Evolutionary conservation across 306 rosid species (phyloP).

Genomic region (Delonix regia): DNA sequence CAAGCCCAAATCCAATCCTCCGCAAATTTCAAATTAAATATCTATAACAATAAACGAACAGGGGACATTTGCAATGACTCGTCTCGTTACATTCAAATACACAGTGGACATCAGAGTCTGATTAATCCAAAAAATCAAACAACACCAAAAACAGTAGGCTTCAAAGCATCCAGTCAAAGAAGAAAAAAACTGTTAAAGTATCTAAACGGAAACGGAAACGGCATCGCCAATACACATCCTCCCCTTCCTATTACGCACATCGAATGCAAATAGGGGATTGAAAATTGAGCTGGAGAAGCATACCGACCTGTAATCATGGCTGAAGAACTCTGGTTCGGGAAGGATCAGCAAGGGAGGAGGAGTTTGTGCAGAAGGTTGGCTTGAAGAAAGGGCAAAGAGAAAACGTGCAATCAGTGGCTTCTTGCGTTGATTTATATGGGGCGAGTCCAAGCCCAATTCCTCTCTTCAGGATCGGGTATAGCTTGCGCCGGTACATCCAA

Average conservation of each 20-base stretch:
- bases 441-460: slow-evolving; percentile 35
- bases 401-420: slow-evolving; percentile 23
- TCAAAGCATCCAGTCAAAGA: neutral
- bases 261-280: neutral
- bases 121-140: neutral
- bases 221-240: neutral
- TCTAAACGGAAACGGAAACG: neutral
- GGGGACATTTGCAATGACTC: slow-evolving; percentile 15
- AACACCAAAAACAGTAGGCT: neutral
- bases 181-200: neutral
- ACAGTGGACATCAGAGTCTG: slow-evolving; percentile 27
- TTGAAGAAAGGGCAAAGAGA: slow-evolving; percentile 68
- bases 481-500: neutral
- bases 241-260: neutral
- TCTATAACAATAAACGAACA: neutral
- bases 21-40: slow-evolving; percentile 10
- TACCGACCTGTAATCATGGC: slow-evolving; percentile 78
- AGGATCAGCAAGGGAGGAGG: slow-evolving; percentile 42
- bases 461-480: neutral
- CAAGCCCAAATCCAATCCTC: slow-evolving; percentile 26
- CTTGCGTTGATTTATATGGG: slow-evolving; percentile 29
- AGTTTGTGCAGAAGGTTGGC: slow-evolving; percentile 49
- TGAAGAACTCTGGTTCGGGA: slow-evolving; percentile 28
- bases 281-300: slow-evolving; percentile 35
- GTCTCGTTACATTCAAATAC: slow-evolving; percentile 34